phyloP scores from a whole-genome alignment of 163 green algal genomes.

The Coccomyxa subellipsoidea region DNA sequence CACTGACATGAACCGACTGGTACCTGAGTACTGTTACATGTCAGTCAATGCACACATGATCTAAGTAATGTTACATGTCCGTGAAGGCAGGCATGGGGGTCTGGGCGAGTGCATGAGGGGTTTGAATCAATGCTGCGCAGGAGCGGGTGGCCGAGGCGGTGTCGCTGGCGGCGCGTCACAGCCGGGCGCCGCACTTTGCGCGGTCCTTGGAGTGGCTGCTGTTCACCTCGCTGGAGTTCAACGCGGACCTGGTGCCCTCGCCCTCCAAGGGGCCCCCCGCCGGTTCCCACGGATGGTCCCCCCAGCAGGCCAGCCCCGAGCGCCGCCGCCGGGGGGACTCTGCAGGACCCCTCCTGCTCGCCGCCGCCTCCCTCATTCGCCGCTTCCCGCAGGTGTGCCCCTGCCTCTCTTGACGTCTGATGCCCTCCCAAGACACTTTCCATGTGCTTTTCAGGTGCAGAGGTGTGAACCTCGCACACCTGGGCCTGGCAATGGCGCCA shows the following conservation, averaged over 20 bases:
- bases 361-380: conserved; percentile 37
- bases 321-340: not conserved
- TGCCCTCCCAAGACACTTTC: too few relatives aligned
- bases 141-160: conserved; percentile 59
- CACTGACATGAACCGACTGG: too few relatives aligned
- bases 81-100: too few relatives aligned
- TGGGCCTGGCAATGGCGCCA: too few relatives aligned
- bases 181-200: conserved; percentile 70
- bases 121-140: conserved; percentile 7
- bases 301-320: conserved; percentile 3
- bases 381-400: conserved; percentile 43
- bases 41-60: too few relatives aligned
- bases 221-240: conserved; percentile 81
- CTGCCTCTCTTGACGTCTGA: too few relatives aligned
- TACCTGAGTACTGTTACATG: not conserved
- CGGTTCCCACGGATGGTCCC: not conserved
- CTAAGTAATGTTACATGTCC: not conserved
- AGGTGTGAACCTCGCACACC: too few relatives aligned
- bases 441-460: too few relatives aligned
- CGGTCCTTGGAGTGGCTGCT: conserved; percentile 88
- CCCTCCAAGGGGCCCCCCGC: not conserved
- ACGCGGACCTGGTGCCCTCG: conserved; percentile 28
- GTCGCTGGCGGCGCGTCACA: conserved; percentile 62
- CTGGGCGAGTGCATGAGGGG: too few relatives aligned
- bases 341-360: conserved; percentile 38